phyloP scores from a whole-genome alignment of 257 asterid genomes.

The Salvia splendens region DNA sequence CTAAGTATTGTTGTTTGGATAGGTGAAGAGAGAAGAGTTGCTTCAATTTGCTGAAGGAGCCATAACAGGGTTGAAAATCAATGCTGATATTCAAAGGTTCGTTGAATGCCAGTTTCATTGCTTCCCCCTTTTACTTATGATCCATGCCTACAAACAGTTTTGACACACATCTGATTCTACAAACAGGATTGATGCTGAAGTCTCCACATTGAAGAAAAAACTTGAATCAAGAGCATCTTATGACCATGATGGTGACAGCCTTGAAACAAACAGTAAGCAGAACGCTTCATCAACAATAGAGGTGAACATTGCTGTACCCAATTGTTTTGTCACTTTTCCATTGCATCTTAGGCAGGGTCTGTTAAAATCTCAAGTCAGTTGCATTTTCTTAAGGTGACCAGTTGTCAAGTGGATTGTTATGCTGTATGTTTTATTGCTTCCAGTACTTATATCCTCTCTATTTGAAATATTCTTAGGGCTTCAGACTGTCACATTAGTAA shows the following conservation, averaged over 20 bases:
- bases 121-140: conserved; percentile 16
- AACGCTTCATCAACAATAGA: conserved; percentile 56
- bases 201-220: conserved; percentile 66
- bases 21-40: conserved; percentile 97
- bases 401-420: conserved; percentile 18
- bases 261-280: conserved; percentile 43
- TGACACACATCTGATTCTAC: too few relatives aligned
- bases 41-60: conserved; percentile 98
- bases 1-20: conserved; percentile 34
- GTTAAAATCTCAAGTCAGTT: conserved; percentile 14
- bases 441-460: background rate
- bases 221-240: conserved; percentile 59
- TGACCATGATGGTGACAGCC: conserved; percentile 41
- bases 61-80: conserved; percentile 87
- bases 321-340: conserved; percentile 20
- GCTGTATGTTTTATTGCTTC: background rate
- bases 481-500: background rate
- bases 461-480: background rate
- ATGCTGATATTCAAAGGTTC: conserved; percentile 82
- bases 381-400: conserved; percentile 8
- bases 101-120: conserved; percentile 16
- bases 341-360: background rate
- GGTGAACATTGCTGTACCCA: conserved; percentile 44
- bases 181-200: conserved; percentile 66
- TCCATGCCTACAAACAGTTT: conserved; percentile 44